Evolutionary conservation across 805 yeast genomes (phyloP).

Genomic region (Candida railenensis): DNA sequence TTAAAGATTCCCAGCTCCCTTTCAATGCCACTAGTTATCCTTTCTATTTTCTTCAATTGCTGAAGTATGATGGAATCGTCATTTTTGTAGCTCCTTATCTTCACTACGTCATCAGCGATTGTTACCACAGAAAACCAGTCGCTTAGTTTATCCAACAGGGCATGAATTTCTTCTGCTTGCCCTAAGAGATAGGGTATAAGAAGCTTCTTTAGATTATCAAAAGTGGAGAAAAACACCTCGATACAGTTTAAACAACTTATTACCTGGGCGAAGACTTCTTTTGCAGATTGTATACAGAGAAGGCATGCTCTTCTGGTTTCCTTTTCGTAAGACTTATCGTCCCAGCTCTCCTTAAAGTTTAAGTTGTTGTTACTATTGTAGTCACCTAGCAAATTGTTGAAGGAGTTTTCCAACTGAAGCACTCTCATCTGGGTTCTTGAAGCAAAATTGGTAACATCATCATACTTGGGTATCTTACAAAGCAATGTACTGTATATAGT

Average conservation of each 20-base stretch:
- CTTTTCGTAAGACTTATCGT: slow-evolving; percentile 23
- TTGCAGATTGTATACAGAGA: slow-evolving; percentile 15
- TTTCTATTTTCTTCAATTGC: slow-evolving; percentile 35
- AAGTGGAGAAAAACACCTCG: slow-evolving; percentile 36
- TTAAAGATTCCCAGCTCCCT: slow-evolving; percentile 30
- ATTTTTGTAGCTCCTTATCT: slow-evolving; percentile 8
- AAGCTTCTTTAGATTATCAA: slow-evolving; percentile 37
- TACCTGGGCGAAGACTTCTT: slow-evolving; percentile 16
- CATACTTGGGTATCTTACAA: slow-evolving; percentile 38
- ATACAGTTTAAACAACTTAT: slow-evolving; percentile 31
- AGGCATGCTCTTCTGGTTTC: slow-evolving; percentile 19
- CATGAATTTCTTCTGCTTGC: slow-evolving; percentile 29
- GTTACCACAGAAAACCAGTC: slow-evolving; percentile 30
- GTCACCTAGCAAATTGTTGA: slow-evolving; percentile 27
- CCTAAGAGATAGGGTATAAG: slow-evolving; percentile 32
- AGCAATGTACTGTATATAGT: slow-evolving; percentile 40
- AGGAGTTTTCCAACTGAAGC: slow-evolving; percentile 28
- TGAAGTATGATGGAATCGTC: slow-evolving; percentile 19
- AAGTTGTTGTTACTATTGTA: background rate
- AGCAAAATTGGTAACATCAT: slow-evolving; percentile 38
- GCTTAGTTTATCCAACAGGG: slow-evolving; percentile 23
- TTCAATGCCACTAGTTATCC: slow-evolving; percentile 37
- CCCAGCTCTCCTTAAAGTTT: slow-evolving; percentile 19
- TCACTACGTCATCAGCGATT: slow-evolving; percentile 25
- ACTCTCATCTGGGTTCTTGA: slow-evolving; percentile 17